Percentiles rank a stretch among this genome's conserved stretches.
Evolutionary conservation across 345 rosid genomes (phyloP).

Genomic region (Crucihimalaya himalaica): DNA sequence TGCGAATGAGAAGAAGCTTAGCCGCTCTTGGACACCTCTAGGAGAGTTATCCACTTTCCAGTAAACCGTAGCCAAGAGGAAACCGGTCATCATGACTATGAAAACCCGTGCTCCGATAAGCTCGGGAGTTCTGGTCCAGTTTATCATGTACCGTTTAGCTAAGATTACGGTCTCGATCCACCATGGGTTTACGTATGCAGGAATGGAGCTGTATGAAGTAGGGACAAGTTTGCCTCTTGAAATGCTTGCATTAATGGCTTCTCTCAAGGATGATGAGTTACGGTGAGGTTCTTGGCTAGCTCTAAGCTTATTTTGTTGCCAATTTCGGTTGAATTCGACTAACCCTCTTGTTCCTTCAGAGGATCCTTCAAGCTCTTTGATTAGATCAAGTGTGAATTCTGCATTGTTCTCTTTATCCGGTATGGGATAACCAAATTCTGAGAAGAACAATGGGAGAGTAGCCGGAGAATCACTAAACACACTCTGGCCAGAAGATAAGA

Average conservation of each 20-base stretch:
- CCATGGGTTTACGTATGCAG: slow-evolving; percentile 35
- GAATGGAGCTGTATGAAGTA: slow-evolving; percentile 28
- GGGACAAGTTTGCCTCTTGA: slow-evolving; percentile 36
- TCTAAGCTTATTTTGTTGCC: slow-evolving; percentile 47
- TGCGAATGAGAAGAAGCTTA: slow-evolving; percentile 55
- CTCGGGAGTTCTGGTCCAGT: slow-evolving; percentile 41
- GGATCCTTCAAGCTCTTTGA: slow-evolving; percentile 55
- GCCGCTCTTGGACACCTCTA: slow-evolving; percentile 50
- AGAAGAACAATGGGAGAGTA: slow-evolving; percentile 54
- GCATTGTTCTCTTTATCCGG: slow-evolving; percentile 76
- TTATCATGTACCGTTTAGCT: slow-evolving; percentile 45
- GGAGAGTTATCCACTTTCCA: slow-evolving; percentile 50
- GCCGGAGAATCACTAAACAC: slow-evolving; percentile 61
- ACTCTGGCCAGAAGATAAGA: slow-evolving; percentile 55
- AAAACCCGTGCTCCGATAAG: slow-evolving; percentile 34
- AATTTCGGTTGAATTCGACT: slow-evolving; percentile 64
- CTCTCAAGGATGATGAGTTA: slow-evolving; percentile 30
- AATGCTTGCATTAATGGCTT: slow-evolving; percentile 37
- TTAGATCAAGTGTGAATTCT: slow-evolving; percentile 79
- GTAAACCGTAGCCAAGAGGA: slow-evolving; percentile 63
- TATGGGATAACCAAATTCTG: slow-evolving; percentile 67
- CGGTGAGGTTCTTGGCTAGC: slow-evolving; percentile 18
- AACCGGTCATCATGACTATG: slow-evolving; percentile 47
- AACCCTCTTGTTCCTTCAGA: slow-evolving; percentile 53
- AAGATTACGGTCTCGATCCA: slow-evolving; percentile 32